These are phyloP conservation scores for Penicillium cosmopolitanum DNA, from an alignment of 495 filamentous ascomycete genomes.

Conservation along the genomic window DNA sequence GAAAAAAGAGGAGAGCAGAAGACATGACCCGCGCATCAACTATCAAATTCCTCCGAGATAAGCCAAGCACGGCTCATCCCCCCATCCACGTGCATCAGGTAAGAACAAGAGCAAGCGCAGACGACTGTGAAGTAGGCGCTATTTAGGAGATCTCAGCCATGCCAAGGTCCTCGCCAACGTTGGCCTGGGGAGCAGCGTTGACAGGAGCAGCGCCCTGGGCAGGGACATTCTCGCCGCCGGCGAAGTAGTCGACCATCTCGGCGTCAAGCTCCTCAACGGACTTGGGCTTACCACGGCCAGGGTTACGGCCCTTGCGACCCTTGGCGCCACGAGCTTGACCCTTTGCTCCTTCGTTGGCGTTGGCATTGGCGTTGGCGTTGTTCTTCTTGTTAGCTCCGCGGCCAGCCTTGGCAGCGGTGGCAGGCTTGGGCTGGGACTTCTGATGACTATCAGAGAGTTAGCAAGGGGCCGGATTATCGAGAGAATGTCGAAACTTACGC, in stretches of 20 bases:
- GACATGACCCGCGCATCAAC: slow-evolving; percentile 38
- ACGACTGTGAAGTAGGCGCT: slow-evolving; percentile 8
- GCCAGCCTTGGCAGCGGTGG: slow-evolving; percentile 67
- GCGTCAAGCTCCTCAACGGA: slow-evolving; percentile 89
- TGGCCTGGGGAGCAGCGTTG: slow-evolving; percentile 41
- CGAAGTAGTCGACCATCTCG: slow-evolving; percentile 92
- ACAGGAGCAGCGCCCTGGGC: slow-evolving; percentile 45
- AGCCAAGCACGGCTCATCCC: slow-evolving; percentile 7
- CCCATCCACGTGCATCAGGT: neutral
- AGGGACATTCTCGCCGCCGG: slow-evolving; percentile 42
- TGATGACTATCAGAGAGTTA: slow-evolving; percentile 47
- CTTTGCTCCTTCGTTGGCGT: slow-evolving; percentile 8
- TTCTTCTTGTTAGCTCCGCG: slow-evolving; percentile 11
- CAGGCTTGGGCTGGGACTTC: slow-evolving; percentile 84
- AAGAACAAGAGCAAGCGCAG: neutral
- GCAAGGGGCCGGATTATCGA: neutral
- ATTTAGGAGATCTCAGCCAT: slow-evolving; percentile 59
- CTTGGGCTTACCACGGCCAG: slow-evolving; percentile 72
- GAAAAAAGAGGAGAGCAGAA: slow-evolving; percentile 24
- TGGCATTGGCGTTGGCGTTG: neutral
- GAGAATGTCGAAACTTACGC: slow-evolving; percentile 53
- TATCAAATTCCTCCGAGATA: slow-evolving; percentile 22
- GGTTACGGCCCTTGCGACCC: slow-evolving; percentile 46
- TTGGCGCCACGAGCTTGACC: slow-evolving; percentile 10
- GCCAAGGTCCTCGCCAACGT: slow-evolving; percentile 48